phyloP scores from a whole-genome alignment of 2,329 filamentous ascomycete species.

The Alternaria sp. region DNA sequence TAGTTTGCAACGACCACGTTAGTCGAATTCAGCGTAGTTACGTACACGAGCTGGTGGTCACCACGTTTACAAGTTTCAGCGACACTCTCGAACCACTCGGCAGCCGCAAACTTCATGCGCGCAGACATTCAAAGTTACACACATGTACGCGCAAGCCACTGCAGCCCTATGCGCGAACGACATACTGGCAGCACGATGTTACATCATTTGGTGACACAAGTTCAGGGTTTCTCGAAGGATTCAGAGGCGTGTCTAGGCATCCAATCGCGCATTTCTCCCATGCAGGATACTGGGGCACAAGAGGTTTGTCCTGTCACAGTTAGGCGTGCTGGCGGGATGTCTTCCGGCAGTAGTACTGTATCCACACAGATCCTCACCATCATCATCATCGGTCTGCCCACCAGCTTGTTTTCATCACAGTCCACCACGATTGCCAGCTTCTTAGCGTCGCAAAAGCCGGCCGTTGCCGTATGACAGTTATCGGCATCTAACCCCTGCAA shows the following conservation, averaged over 20 bases:
- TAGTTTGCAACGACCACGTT: conserved; percentile 15
- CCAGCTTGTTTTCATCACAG: not conserved
- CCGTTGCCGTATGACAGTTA: conserved; percentile 7
- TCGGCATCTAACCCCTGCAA: conserved; percentile 7
- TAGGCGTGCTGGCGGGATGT: conserved; percentile 2
- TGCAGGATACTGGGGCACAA: not conserved
- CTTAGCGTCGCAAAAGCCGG: not conserved
- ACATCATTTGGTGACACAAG: conserved; percentile 8
- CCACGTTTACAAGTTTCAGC: not conserved
- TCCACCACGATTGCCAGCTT: not conserved
- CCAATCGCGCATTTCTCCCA: conserved; percentile 7
- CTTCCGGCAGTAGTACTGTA: conserved; percentile 4
- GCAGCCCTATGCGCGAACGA: conserved; percentile 14
- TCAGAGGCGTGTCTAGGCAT: not conserved
- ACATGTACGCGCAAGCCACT: not conserved
- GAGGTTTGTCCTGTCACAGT: not conserved
- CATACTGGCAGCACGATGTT: not conserved
- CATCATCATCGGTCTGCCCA: not conserved
- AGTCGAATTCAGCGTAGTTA: conserved; percentile 7
- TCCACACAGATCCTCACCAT: conserved; percentile 1
- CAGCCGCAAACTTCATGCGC: not conserved
- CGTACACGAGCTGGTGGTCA: conserved; percentile 5
- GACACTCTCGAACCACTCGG: not conserved
- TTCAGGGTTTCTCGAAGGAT: not conserved
- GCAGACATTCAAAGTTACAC: not conserved